phyloP scores from a whole-genome alignment of 208 protist genomes.

The Wallacemonas sp. region DNA sequence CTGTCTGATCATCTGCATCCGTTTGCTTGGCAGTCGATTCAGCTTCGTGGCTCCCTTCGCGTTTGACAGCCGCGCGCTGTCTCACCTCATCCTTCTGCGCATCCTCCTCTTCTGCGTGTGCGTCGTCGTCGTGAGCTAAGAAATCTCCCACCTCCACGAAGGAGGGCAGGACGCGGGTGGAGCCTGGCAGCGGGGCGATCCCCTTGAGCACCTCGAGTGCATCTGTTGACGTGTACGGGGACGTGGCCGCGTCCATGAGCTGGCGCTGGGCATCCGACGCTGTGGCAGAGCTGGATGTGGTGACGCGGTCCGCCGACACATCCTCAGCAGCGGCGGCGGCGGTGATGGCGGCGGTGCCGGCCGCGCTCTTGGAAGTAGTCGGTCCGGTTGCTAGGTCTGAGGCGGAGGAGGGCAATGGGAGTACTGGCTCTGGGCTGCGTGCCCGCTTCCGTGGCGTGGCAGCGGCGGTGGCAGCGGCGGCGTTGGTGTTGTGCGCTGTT shows the following conservation, averaged over 20 bases:
- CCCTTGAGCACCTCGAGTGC: slow-evolving; percentile 47
- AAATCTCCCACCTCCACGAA: slow-evolving; percentile 32
- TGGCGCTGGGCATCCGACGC: neutral
- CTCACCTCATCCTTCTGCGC: too few species aligned
- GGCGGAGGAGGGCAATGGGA: too few species aligned
- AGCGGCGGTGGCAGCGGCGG: neutral
- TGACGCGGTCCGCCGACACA: neutral
- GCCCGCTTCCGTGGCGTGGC: neutral
- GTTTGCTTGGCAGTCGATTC: too few species aligned
- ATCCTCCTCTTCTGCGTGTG: neutral
- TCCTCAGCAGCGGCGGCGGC: neutral
- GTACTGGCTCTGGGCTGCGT: slow-evolving; percentile 12
- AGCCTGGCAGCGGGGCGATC: slow-evolving; percentile 36
- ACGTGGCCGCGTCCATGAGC: neutral
- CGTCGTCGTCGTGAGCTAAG: neutral
- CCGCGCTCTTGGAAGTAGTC: too few species aligned
- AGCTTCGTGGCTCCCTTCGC: too few species aligned
- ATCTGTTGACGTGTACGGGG: slow-evolving; percentile 23
- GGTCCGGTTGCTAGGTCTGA: too few species aligned
- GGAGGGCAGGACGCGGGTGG: slow-evolving; percentile 22
- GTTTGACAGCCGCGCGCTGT: too few species aligned
- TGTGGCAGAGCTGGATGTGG: neutral
- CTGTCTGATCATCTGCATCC: neutral
- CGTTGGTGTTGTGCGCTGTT: too few species aligned
- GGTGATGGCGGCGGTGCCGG: neutral